Percentiles rank a stretch among this genome's conserved stretches.
Evolutionary conservation across 2,329 filamentous ascomycete species (phyloP).

Genomic region (Ophiostoma piceae): DNA sequence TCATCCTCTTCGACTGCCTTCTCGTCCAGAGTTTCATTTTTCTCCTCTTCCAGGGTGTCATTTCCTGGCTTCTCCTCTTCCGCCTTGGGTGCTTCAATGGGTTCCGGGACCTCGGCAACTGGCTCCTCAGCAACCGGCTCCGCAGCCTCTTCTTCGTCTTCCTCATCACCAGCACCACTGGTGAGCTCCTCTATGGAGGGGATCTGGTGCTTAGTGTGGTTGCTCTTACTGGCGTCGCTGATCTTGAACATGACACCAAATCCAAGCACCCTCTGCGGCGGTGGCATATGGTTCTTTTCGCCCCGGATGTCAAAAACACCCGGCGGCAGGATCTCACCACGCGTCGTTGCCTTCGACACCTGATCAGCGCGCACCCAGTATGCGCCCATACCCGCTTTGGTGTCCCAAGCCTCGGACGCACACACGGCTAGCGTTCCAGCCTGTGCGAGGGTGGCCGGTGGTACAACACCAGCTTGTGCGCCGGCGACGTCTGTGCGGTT

Average conservation of each 20-base stretch:
- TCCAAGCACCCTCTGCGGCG: constrained; percentile 79
- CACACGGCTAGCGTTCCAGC: constrained; percentile 81
- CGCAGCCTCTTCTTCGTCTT: constrained; percentile 26
- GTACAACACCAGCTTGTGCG: constrained; percentile 67
- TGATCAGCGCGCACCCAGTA: constrained; percentile 94
- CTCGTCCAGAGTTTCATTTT: not conserved
- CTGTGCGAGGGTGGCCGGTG: constrained; percentile 84
- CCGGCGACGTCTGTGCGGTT: constrained; percentile 66
- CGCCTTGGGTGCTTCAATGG: constrained; percentile 21
- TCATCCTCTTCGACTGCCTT: not conserved
- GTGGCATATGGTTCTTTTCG: constrained; percentile 86
- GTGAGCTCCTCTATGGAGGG: constrained; percentile 32
- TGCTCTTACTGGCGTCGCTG: constrained; percentile 77
- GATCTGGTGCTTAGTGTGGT: constrained; percentile 64
- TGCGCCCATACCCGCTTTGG: constrained; percentile 89
- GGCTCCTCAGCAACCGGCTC: not conserved
- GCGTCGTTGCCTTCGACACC: constrained; percentile 76
- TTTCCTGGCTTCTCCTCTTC: constrained; percentile 29
- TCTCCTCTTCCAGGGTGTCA: not conserved
- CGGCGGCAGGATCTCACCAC: constrained; percentile 71
- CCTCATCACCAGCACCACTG: constrained; percentile 14
- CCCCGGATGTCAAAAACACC: constrained; percentile 79
- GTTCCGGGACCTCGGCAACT: constrained; percentile 27
- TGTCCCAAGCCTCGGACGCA: constrained; percentile 88
- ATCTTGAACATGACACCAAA: constrained; percentile 85